Percentiles rank a stretch among this genome's conserved stretches.
Conservation (phyloP, 2,329 filamentous ascomycete species). For the Sphaerostilbella broomeana region DNA sequence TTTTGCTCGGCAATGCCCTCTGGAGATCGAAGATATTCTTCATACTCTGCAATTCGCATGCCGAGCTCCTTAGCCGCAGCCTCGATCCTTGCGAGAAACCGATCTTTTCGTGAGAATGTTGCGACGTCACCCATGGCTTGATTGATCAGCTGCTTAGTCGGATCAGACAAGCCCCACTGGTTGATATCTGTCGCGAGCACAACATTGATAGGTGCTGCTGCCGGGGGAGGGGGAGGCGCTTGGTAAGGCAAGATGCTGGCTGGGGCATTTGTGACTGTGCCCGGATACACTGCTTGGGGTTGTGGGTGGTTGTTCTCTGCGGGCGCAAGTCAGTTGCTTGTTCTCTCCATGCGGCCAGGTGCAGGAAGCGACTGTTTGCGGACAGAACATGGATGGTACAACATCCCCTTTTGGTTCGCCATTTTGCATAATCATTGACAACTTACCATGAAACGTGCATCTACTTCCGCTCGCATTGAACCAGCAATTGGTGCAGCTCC, state of each 20-base stretch:
- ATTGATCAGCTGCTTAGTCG: conserved; percentile 20
- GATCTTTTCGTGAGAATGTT: conserved; percentile 35
- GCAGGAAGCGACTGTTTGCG: background rate
- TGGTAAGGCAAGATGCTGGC: conserved; percentile 15
- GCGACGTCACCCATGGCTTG: conserved; percentile 42
- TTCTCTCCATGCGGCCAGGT: background rate
- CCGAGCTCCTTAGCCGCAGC: conserved; percentile 49
- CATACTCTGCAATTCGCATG: conserved; percentile 45
- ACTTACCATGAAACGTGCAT: conserved; percentile 54
- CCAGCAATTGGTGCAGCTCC: conserved; percentile 58
- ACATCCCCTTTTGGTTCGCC: too few species aligned
- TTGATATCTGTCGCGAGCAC: conserved; percentile 25
- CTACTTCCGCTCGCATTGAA: conserved; percentile 55
- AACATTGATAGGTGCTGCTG: background rate
- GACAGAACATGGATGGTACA: background rate
- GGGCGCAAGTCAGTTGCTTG: background rate
- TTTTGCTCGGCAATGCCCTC: conserved; percentile 24
- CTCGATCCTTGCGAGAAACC: conserved; percentile 47
- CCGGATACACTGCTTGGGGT: conserved; percentile 23
- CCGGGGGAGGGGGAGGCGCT: conserved; percentile 3
- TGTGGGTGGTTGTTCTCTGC: conserved; percentile 42
- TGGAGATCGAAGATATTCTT: conserved; percentile 32
- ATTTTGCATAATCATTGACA: too few species aligned
- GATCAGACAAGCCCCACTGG: conserved; percentile 24
- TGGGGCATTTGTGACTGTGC: conserved; percentile 12